A percentile compares a stretch with the other conserved stretches of the same genome.
These are phyloP conservation scores for Trichomonas tenax DNA, from an alignment of 208 protist genomes.

Conservation along the genomic window DNA sequence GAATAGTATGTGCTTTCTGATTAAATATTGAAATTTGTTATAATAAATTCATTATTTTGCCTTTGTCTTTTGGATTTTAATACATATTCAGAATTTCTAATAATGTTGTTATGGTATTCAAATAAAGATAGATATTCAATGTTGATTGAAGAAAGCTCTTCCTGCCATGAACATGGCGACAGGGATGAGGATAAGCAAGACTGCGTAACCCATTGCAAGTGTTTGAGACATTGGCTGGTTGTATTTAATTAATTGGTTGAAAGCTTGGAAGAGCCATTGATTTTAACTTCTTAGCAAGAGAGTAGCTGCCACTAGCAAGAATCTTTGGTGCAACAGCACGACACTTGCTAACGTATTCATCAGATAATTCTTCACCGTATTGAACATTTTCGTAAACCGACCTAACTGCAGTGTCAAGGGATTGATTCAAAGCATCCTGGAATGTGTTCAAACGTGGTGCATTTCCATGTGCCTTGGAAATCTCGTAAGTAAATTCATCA, in stretches of 20 bases:
- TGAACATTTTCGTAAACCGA: not conserved
- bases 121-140: not conserved
- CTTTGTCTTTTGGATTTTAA: no score
- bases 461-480: not conserved
- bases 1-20: no score
- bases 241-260: not conserved
- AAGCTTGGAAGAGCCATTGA: not conserved
- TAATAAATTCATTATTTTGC: no score
- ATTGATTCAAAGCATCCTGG: not conserved
- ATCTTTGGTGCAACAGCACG: not conserved
- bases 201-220: not conserved
- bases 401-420: not conserved
- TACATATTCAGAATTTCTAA: no score
- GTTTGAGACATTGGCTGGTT: not conserved
- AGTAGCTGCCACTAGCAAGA: not conserved
- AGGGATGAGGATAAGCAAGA: not conserved
- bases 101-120: no score
- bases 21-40: no score
- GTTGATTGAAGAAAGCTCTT: not conserved
- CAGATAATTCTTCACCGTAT: not conserved
- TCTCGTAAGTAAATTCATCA: not conserved
- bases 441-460: not conserved
- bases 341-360: not conserved
- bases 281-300: not conserved
- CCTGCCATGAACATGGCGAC: not conserved